phyloP scores from a whole-genome alignment of 2,329 filamentous ascomycete genomes.

The Stachybotrys echinatus region DNA sequence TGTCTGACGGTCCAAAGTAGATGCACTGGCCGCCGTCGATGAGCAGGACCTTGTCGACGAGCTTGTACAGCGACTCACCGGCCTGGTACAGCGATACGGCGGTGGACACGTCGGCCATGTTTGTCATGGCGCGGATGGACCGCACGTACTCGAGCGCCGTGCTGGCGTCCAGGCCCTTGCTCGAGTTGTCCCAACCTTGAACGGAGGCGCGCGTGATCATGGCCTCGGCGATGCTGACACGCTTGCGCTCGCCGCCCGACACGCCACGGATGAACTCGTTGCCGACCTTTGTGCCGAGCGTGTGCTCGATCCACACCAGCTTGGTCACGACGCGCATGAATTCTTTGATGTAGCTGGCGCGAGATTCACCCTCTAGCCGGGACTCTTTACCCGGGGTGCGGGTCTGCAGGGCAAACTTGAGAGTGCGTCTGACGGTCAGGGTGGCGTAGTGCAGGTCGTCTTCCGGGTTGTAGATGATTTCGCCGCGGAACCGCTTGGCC shows the following conservation, averaged over 20 bases:
- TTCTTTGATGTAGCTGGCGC: constrained; percentile 47
- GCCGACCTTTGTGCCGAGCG: constrained; percentile 62
- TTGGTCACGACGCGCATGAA: constrained; percentile 59
- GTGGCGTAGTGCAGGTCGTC: constrained; percentile 65
- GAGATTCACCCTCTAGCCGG: constrained; percentile 54
- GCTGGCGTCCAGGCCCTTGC: constrained; percentile 65
- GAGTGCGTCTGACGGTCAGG: constrained; percentile 59
- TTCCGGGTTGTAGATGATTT: constrained; percentile 65
- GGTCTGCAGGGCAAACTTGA: constrained; percentile 62
- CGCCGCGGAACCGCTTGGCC: constrained; percentile 50
- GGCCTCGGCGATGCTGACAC: constrained; percentile 69
- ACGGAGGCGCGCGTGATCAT: constrained; percentile 56
- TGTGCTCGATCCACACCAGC: constrained; percentile 67
- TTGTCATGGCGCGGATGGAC: constrained; percentile 57
- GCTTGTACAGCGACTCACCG: constrained; percentile 57
- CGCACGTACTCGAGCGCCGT: constrained; percentile 70
- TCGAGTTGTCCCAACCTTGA: constrained; percentile 71
- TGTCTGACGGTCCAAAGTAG: constrained; percentile 60
- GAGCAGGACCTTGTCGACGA: constrained; percentile 74
- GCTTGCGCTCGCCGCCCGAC: constrained; percentile 63
- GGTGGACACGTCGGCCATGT: constrained; percentile 67
- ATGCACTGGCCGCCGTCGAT: constrained; percentile 68
- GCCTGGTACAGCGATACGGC: constrained; percentile 69
- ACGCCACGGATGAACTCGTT: constrained; percentile 61
- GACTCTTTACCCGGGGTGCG: constrained; percentile 47